A percentile compares a stretch with the other conserved stretches of the same genome.
phyloP scores from a whole-genome alignment of 2,329 filamentous ascomycete genomes.

The Ambrosiella xylebori region DNA sequence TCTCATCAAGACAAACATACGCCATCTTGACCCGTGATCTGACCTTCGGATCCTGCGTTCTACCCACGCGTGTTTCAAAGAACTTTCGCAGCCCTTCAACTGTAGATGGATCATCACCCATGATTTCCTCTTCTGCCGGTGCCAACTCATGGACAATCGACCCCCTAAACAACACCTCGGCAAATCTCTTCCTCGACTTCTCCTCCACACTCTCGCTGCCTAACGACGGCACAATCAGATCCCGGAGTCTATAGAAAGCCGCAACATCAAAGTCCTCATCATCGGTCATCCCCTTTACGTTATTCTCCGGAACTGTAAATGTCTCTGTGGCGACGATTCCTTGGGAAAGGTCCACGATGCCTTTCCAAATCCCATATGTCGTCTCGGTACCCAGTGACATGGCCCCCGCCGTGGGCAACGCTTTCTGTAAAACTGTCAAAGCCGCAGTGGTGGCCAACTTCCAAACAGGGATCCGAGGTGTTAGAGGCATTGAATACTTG shows the following conservation, averaged over 20 bases:
- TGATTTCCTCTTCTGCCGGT: constrained; percentile 31
- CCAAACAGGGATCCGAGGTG: constrained; percentile 63
- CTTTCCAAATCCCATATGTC: constrained; percentile 49
- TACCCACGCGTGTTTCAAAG: constrained; percentile 48
- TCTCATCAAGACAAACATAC: constrained; percentile 64
- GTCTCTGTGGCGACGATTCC: constrained; percentile 48
- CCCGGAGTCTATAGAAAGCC: constrained; percentile 51
- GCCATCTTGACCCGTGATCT: constrained; percentile 54
- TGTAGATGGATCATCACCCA: background rate
- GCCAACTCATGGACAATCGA: constrained; percentile 54
- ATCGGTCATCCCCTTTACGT: background rate
- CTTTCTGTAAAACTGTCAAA: constrained; percentile 48
- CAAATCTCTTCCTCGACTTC: constrained; percentile 49
- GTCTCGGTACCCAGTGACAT: constrained; percentile 27
- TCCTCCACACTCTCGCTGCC: constrained; percentile 50
- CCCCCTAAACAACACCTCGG: constrained; percentile 59
- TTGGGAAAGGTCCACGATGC: constrained; percentile 45
- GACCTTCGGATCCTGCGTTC: constrained; percentile 50
- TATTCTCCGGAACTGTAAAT: constrained; percentile 29
- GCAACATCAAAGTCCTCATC: constrained; percentile 72
- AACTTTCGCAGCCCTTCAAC: constrained; percentile 27
- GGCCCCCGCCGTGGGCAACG: constrained; percentile 34
- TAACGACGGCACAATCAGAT: constrained; percentile 57
- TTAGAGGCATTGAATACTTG: constrained; percentile 63
- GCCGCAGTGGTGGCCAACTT: constrained; percentile 56